phyloP scores from a whole-genome alignment of 306 rosid genomes.

The Cicer cuneatum region DNA sequence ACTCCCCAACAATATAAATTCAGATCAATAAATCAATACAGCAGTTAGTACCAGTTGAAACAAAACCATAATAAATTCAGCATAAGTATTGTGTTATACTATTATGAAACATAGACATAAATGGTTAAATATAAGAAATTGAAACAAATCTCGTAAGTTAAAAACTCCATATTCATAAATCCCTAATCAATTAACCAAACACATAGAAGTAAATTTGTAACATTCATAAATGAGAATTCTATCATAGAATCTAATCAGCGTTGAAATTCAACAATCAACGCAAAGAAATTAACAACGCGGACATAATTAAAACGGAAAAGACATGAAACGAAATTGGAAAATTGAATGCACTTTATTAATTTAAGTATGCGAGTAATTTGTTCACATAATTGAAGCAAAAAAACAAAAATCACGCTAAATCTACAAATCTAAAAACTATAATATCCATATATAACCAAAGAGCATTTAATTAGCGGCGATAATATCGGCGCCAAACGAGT shows the following conservation, averaged over 20 bases:
- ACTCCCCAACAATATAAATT: background rate
- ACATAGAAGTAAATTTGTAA: background rate
- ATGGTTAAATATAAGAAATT: background rate
- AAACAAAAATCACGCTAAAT: constrained; percentile 12
- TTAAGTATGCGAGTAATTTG: constrained; percentile 11
- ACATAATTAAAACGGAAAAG: background rate
- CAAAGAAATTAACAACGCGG: background rate
- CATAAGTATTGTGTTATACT: background rate
- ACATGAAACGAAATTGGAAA: constrained; percentile 6
- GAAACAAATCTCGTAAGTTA: background rate
- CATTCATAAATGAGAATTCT: background rate
- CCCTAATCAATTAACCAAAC: constrained; percentile 9
- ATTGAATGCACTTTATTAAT: constrained; percentile 44
- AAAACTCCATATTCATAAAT: background rate
- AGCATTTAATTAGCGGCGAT: constrained; percentile 61
- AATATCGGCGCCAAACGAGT: constrained; percentile 56
- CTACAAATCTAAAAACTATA: constrained; percentile 54
- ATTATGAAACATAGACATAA: background rate
- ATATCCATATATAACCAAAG: background rate
- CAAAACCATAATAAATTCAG: background rate
- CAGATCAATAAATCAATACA: background rate
- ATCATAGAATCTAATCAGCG: constrained; percentile 11
- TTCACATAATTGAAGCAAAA: constrained; percentile 35
- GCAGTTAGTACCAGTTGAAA: background rate
- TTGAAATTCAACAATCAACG: constrained; percentile 17